phyloP scores from a whole-genome alignment of 768 basidiomycete genomes.

The Xerocomus spinulosus region DNA sequence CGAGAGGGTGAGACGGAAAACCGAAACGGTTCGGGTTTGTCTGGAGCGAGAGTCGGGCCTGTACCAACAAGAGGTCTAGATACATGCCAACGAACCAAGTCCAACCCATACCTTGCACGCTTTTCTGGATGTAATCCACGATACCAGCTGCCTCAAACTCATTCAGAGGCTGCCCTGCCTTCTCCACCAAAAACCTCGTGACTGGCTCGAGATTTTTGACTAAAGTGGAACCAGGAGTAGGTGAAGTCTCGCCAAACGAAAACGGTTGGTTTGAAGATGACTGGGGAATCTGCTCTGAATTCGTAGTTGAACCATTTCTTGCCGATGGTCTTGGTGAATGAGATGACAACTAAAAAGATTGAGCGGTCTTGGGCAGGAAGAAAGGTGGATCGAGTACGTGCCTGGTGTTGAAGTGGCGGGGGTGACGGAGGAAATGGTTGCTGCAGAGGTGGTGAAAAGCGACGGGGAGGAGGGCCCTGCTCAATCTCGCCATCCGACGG shows the following conservation, averaged over 20 bases:
- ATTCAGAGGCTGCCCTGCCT: conserved; percentile 45
- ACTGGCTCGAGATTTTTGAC: conserved; percentile 46
- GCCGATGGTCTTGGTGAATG: conserved; percentile 14
- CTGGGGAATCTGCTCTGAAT: conserved; percentile 9
- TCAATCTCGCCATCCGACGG: conserved; percentile 27
- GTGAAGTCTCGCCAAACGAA: conserved; percentile 14
- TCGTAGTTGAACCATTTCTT: conserved; percentile 13
- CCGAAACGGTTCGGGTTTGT: conserved; percentile 54
- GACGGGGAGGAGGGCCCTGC: conserved; percentile 24
- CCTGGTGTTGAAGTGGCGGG: conserved; percentile 23
- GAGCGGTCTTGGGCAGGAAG: conserved; percentile 19
- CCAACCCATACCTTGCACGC: conserved; percentile 39
- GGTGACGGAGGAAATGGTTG: conserved; percentile 21
- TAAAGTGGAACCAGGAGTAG: conserved; percentile 25
- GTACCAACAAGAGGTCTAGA: conserved; percentile 10
- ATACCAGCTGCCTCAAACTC: conserved; percentile 51
- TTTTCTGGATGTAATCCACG: conserved; percentile 51
- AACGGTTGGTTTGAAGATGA: conserved; percentile 16
- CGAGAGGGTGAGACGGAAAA: conserved; percentile 46
- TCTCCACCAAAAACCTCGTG: conserved; percentile 44
- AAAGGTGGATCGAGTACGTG: conserved; percentile 20
- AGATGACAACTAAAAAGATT: conserved; percentile 23
- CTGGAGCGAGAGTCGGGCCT: conserved; percentile 26
- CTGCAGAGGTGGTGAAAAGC: conserved; percentile 20
- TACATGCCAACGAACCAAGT: conserved; percentile 7